Evolutionary conservation across 805 yeast genomes (phyloP).

Genomic region (Ogataea angusta): DNA sequence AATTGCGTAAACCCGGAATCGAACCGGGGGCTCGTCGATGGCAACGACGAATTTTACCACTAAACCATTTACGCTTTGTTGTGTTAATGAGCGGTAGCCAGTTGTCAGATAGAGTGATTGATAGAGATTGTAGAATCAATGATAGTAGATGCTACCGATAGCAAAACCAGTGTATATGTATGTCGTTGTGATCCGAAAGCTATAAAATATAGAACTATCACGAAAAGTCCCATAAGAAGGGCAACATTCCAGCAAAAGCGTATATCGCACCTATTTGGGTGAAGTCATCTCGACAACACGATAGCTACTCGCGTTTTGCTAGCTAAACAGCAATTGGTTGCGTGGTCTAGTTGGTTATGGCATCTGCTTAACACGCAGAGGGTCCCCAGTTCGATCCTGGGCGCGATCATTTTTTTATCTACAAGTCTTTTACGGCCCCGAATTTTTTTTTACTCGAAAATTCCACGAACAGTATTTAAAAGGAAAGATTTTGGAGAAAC

Average conservation of each 20-base stretch:
- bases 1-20: constrained; percentile 29
- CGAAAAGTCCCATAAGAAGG: no score
- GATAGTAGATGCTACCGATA: no score
- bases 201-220: no score
- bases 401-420: constrained; percentile 72
- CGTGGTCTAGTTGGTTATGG: constrained; percentile 99
- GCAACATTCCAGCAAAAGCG: no score
- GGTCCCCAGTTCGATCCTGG: constrained; percentile 99
- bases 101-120: no score
- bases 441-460: constrained; percentile 9
- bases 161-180: no score
- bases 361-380: constrained; percentile 99
- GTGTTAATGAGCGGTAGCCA: neutral
- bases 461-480: constrained; percentile 5
- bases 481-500: constrained; percentile 7
- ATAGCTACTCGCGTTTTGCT: no score
- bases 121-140: no score
- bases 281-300: no score
- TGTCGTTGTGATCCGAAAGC: no score
- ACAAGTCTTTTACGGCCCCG: constrained; percentile 4
- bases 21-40: constrained; percentile 31
- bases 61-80: constrained; percentile 25
- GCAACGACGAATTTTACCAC: constrained; percentile 30
- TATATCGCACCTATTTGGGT: no score
- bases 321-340: constrained; percentile 46